Conservation (phyloP, 352 stramenopile genomes). For the Phytophthora melonis region DNA sequence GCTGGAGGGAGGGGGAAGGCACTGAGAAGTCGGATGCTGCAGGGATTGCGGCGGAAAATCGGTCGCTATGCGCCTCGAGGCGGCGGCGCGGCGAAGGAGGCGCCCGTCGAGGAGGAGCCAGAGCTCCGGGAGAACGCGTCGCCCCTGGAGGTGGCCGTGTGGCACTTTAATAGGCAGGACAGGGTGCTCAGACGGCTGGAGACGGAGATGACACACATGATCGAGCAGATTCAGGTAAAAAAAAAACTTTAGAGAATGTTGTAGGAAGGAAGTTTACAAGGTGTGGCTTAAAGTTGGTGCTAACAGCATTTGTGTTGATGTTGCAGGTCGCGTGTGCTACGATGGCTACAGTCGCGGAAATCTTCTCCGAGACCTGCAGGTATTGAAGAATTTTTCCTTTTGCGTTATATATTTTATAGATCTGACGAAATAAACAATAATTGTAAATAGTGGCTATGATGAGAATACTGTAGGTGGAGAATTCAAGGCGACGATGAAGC, state of each 20-base stretch:
- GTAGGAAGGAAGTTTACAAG: constrained; percentile 1
- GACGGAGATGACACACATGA: constrained; percentile 55
- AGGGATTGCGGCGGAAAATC: constrained; percentile 74
- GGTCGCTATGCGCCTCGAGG: constrained; percentile 43
- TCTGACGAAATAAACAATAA: neutral
- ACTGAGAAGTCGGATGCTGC: constrained; percentile 43
- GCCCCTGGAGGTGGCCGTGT: constrained; percentile 43
- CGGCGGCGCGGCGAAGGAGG: constrained; percentile 24
- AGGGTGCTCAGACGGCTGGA: constrained; percentile 58
- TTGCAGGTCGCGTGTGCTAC: constrained; percentile 45
- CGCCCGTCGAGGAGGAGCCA: neutral
- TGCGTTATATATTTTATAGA: constrained; percentile 9
- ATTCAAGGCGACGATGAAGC: constrained; percentile 59
- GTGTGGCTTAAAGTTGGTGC: constrained; percentile 1
- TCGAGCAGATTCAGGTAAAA: constrained; percentile 64
- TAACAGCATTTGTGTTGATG: neutral
- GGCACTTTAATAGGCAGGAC: constrained; percentile 68
- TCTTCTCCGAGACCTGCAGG: constrained; percentile 67
- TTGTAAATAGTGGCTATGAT: constrained; percentile 29
- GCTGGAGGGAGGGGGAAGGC: neutral
- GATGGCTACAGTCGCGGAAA: constrained; percentile 62
- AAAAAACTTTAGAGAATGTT: neutral
- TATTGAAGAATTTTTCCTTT: constrained; percentile 19
- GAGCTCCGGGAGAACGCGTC: constrained; percentile 31
- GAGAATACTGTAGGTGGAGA: constrained; percentile 37